Evolutionary conservation across 768 basidiomycete species (phyloP).

Genomic region (Sutorius australiensis): DNA sequence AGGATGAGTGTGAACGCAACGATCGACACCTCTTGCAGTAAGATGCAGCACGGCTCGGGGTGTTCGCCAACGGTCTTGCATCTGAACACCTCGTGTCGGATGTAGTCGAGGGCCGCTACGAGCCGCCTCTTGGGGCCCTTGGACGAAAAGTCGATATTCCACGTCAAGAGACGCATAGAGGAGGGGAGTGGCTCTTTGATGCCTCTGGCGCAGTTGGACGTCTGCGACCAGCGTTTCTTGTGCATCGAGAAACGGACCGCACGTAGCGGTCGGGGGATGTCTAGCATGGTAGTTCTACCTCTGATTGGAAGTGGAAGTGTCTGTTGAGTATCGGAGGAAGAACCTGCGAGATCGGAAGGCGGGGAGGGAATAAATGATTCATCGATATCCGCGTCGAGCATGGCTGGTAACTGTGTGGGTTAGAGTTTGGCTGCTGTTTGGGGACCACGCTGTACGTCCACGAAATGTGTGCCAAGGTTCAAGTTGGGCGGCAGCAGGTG

Average conservation of each 20-base stretch:
- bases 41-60: conserved; percentile 57
- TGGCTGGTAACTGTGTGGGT: conserved; percentile 10
- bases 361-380: conserved; percentile 30
- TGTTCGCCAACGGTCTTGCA: conserved; percentile 40
- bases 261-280: conserved; percentile 27
- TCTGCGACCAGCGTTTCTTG: conserved; percentile 32
- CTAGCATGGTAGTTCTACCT: conserved; percentile 19
- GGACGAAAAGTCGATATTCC: conserved; percentile 62
- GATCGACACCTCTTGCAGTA: conserved; percentile 64
- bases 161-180: conserved; percentile 56
- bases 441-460: conserved; percentile 11
- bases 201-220: conserved; percentile 34
- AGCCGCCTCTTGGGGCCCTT: conserved; percentile 42
- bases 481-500: neutral
- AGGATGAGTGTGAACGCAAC: conserved; percentile 47
- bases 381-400: conserved; percentile 29
- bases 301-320: conserved; percentile 14
- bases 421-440: conserved; percentile 5
- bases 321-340: conserved; percentile 29
- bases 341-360: conserved; percentile 23
- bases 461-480: conserved; percentile 7
- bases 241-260: conserved; percentile 33
- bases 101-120: conserved; percentile 45
- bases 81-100: conserved; percentile 50
- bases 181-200: conserved; percentile 38